These are phyloP conservation scores for Phaffomyces antillensis DNA, from an alignment of 805 yeast genomes.

Conservation along the genomic window DNA sequence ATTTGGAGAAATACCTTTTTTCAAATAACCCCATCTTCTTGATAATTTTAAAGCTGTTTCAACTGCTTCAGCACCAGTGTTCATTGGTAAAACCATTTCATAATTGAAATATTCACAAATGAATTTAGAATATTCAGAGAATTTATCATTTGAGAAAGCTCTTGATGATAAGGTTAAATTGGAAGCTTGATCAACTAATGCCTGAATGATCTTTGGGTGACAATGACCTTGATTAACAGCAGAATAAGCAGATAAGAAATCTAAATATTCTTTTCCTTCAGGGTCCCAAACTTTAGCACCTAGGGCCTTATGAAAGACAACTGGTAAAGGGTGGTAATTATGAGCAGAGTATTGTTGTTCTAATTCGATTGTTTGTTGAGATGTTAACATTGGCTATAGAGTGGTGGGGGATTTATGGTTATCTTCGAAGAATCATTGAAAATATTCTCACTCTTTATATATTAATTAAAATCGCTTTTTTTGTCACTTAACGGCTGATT, in stretches of 20 bases:
- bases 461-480: no score
- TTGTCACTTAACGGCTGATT: not conserved
- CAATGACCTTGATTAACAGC: conserved; percentile 99
- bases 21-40: conserved; percentile 93
- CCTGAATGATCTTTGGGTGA: conserved; percentile 84
- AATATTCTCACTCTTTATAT: no score
- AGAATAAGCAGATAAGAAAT: conserved; percentile 89
- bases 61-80: conserved; percentile 98
- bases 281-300: conserved; percentile 99
- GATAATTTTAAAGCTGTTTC: conserved; percentile 92
- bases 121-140: conserved; percentile 81
- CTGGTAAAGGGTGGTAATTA: conserved; percentile 95
- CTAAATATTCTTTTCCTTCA: conserved; percentile 90
- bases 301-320: conserved; percentile 75
- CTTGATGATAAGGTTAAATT: conserved; percentile 81
- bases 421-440: not conserved
- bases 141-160: conserved; percentile 86
- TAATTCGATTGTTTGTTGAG: conserved; percentile 55
- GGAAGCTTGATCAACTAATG: conserved; percentile 82
- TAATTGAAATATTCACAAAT: conserved; percentile 83
- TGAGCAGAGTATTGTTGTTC: conserved; percentile 88
- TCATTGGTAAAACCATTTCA: conserved; percentile 95
- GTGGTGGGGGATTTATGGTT: not conserved
- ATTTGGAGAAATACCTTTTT: conserved; percentile 73
- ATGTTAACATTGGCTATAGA: conserved; percentile 28